Evolutionary conservation across 345 rosid species (phyloP), one percentile per base, ranked within the genome.

Genomic region (Theobroma cacao): DNA sequence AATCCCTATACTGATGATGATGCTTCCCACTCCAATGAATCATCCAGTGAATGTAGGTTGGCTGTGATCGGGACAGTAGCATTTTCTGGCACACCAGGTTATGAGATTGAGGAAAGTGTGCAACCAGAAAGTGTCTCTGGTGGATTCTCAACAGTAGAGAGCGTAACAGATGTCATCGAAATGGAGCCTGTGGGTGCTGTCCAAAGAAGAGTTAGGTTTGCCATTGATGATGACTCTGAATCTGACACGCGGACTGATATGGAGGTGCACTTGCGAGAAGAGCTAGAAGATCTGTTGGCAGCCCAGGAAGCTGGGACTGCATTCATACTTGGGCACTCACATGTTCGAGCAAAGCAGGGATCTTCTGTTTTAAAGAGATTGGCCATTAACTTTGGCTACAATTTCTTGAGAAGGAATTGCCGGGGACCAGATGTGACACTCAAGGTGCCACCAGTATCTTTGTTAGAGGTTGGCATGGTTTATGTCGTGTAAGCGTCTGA

Each of bases 401-500:
- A 97, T 75, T 94, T 94, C 89, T 87, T 97, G 75, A 84, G 98
- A 58, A 89, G 95, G 81, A 97, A 97, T 82, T 94, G 98, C 87
- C 74, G 98, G 68, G 99, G 98, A 36, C 80, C 98, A 22, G 98
- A 92, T 78, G 98, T 92, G 65, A 97, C 98, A 3, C 92, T 94
- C 36, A 97, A 88, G 82, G 97, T 94, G 38, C 98, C 98, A 2
- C 98, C 97, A 0, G 98, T 80, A 53, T 97, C 99, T 28, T 88
- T 89, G 36, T 80, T 97, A 56, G 98, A 97, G 85, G 99, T 97
- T 0, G 99, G 99, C 63, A 97, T 97, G 98, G 95, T 96, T 79
- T 96, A 96, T 83, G 89, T 96, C 72, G 87, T 96, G 70, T 92
- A 79, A 79, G 60, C 74, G 56, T 68, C 40, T 73, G 24, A 28